These are phyloP conservation scores for Solanum pinnatisectum DNA, from an alignment of 257 asterid genomes.

Conservation along the genomic window DNA sequence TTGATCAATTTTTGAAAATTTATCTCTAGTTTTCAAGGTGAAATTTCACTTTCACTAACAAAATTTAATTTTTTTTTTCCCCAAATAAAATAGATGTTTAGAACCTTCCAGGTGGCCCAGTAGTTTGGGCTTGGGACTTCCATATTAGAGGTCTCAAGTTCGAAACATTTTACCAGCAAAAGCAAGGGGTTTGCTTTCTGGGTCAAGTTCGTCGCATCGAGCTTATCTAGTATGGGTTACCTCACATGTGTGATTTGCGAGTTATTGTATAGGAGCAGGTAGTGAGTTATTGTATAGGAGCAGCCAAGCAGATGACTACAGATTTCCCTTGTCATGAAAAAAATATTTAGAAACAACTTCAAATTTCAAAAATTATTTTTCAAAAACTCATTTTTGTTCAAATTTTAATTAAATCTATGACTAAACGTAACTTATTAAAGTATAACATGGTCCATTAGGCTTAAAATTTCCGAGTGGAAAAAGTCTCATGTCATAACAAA, in stretches of 20 bases:
- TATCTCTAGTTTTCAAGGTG: not conserved
- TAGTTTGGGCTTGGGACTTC: no score
- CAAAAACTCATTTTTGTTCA: not conserved
- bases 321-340: no score
- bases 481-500: not conserved
- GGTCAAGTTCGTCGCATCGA: no score
- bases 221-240: no score
- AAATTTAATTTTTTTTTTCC: not conserved
- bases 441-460: not conserved
- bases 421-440: not conserved
- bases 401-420: not conserved
- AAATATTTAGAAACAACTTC: not conserved
- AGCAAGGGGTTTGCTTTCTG: no score
- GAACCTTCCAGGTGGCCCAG: no score
- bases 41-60: not conserved
- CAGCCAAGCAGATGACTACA: no score
- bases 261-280: no score
- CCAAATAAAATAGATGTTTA: not conserved
- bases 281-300: no score
- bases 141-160: no score
- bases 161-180: no score
- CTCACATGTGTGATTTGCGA: no score
- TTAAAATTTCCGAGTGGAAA: not conserved
- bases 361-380: not conserved
- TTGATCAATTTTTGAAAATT: not conserved